phyloP scores from a whole-genome alignment of 2,329 filamentous ascomycete genomes.

The Sporothrix inflata region DNA sequence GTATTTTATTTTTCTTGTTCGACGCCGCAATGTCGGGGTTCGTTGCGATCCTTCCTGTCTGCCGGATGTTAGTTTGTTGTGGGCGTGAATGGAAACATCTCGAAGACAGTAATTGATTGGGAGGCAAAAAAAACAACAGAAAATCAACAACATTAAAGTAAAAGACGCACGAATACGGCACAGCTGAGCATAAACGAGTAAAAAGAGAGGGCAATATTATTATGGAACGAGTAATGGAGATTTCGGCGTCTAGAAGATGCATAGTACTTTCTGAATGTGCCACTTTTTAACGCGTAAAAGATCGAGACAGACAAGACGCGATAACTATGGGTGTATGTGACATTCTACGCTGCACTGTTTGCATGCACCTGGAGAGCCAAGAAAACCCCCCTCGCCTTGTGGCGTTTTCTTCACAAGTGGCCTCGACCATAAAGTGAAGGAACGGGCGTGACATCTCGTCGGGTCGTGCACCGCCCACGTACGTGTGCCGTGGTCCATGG shows the following conservation, averaged over 20 bases:
- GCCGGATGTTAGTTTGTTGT: not conserved
- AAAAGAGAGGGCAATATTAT: too few species aligned
- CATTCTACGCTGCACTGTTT: not conserved
- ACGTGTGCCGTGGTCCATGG: not conserved
- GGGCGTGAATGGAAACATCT: not conserved
- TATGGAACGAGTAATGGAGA: too few species aligned
- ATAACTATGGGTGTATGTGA: not conserved
- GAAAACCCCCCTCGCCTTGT: not conserved
- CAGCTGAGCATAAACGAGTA: not conserved
- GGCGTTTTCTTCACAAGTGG: not conserved
- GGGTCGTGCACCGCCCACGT: not conserved
- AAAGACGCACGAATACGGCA: not conserved
- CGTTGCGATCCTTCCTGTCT: not conserved
- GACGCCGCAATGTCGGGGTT: not conserved
- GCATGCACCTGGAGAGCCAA: not conserved
- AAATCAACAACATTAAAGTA: not conserved
- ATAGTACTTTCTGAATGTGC: not conserved
- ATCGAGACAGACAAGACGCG: not conserved
- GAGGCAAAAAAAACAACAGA: not conserved
- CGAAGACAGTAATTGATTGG: not conserved
- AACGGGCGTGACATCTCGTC: not conserved
- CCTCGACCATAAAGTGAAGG: not conserved
- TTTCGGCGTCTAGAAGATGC: too few species aligned
- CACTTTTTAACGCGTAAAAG: not conserved
- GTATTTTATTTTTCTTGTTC: not conserved